Base-by-base conservation (phyloP, 2,329 filamentous ascomycete genomes). In the Emmonsiellopsis sp. region DNA sequence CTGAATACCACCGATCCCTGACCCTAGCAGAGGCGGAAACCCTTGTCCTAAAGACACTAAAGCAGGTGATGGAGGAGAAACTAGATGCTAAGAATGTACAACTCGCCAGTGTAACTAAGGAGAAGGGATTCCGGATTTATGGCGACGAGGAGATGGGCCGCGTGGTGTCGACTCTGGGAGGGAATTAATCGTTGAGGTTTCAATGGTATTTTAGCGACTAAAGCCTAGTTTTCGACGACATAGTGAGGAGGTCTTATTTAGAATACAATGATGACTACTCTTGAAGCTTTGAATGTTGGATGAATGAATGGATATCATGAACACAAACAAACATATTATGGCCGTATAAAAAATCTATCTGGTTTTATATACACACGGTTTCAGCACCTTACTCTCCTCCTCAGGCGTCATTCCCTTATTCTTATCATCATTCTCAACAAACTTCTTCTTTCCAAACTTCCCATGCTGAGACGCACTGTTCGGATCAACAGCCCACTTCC, bases 31-130 rank as follows among this genome's bases (percentile, higher is more conserved):
- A 98, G 68, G 93, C 93, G 55, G 93, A 98, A 77, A 93, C 91
- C 3, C 77, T 98, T 60, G 91, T 95, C 50, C 78, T 98, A 66
- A 97, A 97, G 83, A 98, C 93, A 39, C 74, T 98, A 71, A 98
- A 97, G 81, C 93, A 98, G 76, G 93, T 98, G 62, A 98, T 98
- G 93, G 93, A 98, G 76, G 93, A 98, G 83, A 98, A 98, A 78
- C 80, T 98, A 56, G 93, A 98, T 70, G 82, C 90, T 59, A 98
- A 98, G 83, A 98, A 98, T 68, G 93, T 98, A 60, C 93, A 98
- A 77, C 74, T 98, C 62, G 93, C 93, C 52, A 97, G 92, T 68
- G 93, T 98, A 54, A 98, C 93, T 58, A 95, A 91, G 79, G 92
- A 96, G 61, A 92, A 88, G 75, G 93, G 93, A 53, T 98, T 98